Percentiles rank a stretch among this genome's conserved stretches.
These are phyloP conservation scores for Dactylellina parvicollis DNA, from an alignment of 2,329 filamentous ascomycete species.

Conservation along the genomic window DNA sequence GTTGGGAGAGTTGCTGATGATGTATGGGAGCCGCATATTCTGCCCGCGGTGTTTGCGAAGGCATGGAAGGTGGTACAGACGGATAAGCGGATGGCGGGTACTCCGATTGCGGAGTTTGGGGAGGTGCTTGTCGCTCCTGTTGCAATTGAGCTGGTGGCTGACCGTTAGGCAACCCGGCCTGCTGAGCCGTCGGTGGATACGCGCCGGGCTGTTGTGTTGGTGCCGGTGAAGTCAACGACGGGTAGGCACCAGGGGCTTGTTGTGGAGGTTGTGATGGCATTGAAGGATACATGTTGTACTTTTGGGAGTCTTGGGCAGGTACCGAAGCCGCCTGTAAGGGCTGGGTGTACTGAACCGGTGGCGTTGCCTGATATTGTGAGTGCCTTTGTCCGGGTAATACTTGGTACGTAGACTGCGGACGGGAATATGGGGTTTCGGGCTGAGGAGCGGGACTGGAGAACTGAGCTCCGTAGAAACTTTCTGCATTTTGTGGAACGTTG, in stretches of 20 bases:
- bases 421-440: slow-evolving; percentile 59
- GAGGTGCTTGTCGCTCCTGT: slow-evolving; percentile 27
- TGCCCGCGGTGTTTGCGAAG: slow-evolving; percentile 29
- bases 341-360: slow-evolving; percentile 66
- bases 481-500: slow-evolving; percentile 71
- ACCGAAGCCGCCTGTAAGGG: slow-evolving; percentile 64
- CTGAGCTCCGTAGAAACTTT: slow-evolving; percentile 78
- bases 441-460: slow-evolving; percentile 63
- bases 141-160: slow-evolving; percentile 57
- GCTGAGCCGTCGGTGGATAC: slow-evolving; percentile 59
- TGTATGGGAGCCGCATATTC: slow-evolving; percentile 54
- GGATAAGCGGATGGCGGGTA: slow-evolving; percentile 59
- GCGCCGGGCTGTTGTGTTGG: slow-evolving; percentile 57
- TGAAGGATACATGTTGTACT: slow-evolving; percentile 59
- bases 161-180: slow-evolving; percentile 56
- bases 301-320: slow-evolving; percentile 56
- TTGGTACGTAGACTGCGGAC: slow-evolving; percentile 59
- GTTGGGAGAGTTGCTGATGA: slow-evolving; percentile 55
- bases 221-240: slow-evolving; percentile 58
- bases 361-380: slow-evolving; percentile 60
- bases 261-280: slow-evolving; percentile 61
- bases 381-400: slow-evolving; percentile 59
- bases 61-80: slow-evolving; percentile 35
- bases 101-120: slow-evolving; percentile 53
- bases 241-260: slow-evolving; percentile 59